These are phyloP conservation scores for Parsonsia alboflavescens DNA, from an alignment of 257 asterid genomes.

Conservation along the genomic window DNA sequence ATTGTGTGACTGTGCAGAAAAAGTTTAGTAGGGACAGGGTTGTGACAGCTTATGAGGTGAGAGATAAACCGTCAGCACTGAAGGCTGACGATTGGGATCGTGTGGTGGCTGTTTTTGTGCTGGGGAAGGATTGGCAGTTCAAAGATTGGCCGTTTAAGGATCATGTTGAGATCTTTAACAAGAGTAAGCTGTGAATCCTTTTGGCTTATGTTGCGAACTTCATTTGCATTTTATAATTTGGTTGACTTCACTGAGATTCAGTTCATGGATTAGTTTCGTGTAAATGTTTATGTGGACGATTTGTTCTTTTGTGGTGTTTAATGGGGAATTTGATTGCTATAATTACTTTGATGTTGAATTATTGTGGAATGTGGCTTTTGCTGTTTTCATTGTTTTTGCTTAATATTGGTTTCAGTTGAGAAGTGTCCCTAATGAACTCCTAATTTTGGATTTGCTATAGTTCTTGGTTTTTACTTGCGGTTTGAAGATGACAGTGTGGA, in stretches of 20 bases:
- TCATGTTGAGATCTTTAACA: conserved; percentile 89
- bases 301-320: not conserved
- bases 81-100: conserved; percentile 98
- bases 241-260: not conserved
- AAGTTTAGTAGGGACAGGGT: conserved; percentile 95
- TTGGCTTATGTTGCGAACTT: not conserved
- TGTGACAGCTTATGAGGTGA: conserved; percentile 93
- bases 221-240: conserved; percentile 2
- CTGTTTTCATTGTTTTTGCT: not conserved
- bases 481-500: conserved; percentile 99
- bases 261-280: not conserved
- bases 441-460: conserved; percentile 37
- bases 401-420: not conserved
- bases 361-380: not conserved
- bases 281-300: not conserved
- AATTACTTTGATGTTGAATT: not conserved
- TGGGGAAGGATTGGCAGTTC: conserved; percentile 99
- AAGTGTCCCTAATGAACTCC: not conserved
- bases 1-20: conserved; percentile 96
- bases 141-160: conserved; percentile 98
- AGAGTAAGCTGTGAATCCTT: conserved; percentile 47
- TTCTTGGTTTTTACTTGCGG: conserved; percentile 91
- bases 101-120: conserved; percentile 93
- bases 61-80: conserved; percentile 90
- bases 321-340: not conserved